Evolutionary conservation across 306 rosid genomes (phyloP).

Genomic region (Quercus dentata): DNA sequence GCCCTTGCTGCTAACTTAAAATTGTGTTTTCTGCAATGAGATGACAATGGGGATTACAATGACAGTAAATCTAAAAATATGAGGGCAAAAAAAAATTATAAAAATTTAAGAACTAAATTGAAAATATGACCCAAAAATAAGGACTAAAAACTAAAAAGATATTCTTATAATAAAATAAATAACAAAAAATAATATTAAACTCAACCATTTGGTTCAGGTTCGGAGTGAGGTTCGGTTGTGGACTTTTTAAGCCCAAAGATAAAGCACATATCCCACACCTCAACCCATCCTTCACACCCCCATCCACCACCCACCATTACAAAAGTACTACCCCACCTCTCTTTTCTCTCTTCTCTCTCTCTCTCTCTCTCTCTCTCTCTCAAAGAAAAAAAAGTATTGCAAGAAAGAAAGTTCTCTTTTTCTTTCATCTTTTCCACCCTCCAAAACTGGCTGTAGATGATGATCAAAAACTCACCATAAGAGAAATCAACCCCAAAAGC

Average conservation of each 20-base stretch:
- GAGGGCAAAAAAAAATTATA: no score
- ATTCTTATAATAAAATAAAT: neutral
- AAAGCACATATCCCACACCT: slow-evolving; percentile 29
- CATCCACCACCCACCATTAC: slow-evolving; percentile 47
- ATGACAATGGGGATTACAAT: no score
- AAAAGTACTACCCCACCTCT: slow-evolving; percentile 26
- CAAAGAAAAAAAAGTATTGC: neutral
- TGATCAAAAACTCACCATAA: slow-evolving; percentile 18
- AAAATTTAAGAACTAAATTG: no score
- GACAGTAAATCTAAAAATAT: no score
- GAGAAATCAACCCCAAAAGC: slow-evolving; percentile 27
- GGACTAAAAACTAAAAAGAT: no score
- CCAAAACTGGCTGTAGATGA: slow-evolving; percentile 22
- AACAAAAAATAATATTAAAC: slow-evolving; percentile 16
- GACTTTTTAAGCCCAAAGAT: slow-evolving; percentile 42
- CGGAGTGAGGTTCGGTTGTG: slow-evolving; percentile 38
- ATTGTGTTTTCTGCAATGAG: no score
- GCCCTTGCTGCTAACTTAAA: no score
- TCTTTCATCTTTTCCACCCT: neutral
- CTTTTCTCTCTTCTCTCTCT: slow-evolving; percentile 1
- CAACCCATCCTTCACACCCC: slow-evolving; percentile 8
- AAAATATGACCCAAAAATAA: no score
- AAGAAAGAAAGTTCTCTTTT: slow-evolving; percentile 22
- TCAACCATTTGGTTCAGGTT: slow-evolving; percentile 40
- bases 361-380: slow-evolving; percentile 24